These are phyloP conservation scores for Micractinium conductrix DNA, from an alignment of 139 green algal genomes.

Conservation along the genomic window DNA sequence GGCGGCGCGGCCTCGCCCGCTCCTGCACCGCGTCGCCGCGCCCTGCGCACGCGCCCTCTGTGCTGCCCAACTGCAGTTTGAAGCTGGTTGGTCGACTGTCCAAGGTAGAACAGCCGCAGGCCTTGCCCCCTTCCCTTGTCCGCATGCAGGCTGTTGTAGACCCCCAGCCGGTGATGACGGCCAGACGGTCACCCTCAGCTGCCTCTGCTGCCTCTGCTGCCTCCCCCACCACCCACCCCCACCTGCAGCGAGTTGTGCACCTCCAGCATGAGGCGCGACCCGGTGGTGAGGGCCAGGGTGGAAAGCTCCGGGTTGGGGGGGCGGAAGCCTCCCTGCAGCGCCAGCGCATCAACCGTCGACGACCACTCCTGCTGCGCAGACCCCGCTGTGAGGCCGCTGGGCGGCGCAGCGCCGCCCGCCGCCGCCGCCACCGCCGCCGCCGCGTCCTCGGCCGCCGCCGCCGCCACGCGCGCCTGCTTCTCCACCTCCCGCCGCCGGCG, in stretches of 20 bases:
- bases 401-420: not conserved
- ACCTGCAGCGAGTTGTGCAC: constrained; percentile 69
- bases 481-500: constrained; percentile 38
- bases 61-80: too few species aligned
- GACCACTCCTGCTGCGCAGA: not conserved
- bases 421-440: not conserved
- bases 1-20: too few species aligned
- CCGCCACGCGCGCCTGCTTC: not conserved
- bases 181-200: too few species aligned
- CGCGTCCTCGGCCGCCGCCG: not conserved
- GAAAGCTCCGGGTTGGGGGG: constrained; percentile 26
- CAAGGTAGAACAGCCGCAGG: too few species aligned
- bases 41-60: too few species aligned
- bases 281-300: constrained; percentile 42
- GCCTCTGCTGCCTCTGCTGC: too few species aligned
- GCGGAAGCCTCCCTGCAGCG: not conserved
- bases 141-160: too few species aligned
- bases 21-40: too few species aligned
- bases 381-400: not conserved
- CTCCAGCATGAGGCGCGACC: constrained; percentile 83
- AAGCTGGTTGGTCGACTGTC: too few species aligned
- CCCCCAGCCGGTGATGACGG: too few species aligned
- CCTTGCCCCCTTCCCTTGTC: too few species aligned
- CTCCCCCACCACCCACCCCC: too few species aligned
- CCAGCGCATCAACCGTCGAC: constrained; percentile 14